Evolutionary conservation across 306 rosid genomes (phyloP), one percentile per base, ranked within the genome.

Genomic region (Begonia fuchsioides): DNA sequence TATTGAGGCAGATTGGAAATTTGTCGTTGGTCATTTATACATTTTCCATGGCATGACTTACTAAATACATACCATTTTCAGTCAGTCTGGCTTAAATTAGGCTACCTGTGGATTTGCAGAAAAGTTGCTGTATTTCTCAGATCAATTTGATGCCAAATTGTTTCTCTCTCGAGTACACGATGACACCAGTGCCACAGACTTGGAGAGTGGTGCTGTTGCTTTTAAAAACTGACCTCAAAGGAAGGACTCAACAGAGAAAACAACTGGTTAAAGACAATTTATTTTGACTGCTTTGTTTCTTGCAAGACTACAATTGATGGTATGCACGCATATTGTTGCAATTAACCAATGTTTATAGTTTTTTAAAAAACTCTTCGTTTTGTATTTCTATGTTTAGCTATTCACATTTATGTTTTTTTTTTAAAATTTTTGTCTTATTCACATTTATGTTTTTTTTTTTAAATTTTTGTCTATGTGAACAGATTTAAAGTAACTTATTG

Each of bases 231-330:
- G 98, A 90, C 66, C 85, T 79, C 54, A 77, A 79, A 67, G 93
- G 87, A 67, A 93, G 94, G 48, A 90, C 90, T 15, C 85, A 79
- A 54, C 95, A 82, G 72, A 79, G 94, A 59, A 90, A 90, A 63
- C 95, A 85, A 62, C 69, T 90, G 68, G 98, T 90, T 48, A 90
- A 90, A 78, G 95, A 90, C 73, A 90, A 90, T 63, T n/a, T n/a
- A n/a, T n/a, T 90, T 90, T 71, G 98, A 90, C 66, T 90, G 98
- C 63, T 90, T 90, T 60, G 98, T 90, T 74, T 90, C 98, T 1
- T 90, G 98, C 73, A 90, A 90, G 75, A 90, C 98, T 58, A 90
- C 98, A 66, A 90, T 90, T 49, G 98, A 90, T 54, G 98, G 98
- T 90, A 82, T 49, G 65, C 32, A 59, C 17, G 35, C 17, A 50